Percentiles rank a stretch among this genome's conserved stretches.
Conservation (phyloP, 768 basidiomycete genomes). For the Suillus lakei region DNA sequence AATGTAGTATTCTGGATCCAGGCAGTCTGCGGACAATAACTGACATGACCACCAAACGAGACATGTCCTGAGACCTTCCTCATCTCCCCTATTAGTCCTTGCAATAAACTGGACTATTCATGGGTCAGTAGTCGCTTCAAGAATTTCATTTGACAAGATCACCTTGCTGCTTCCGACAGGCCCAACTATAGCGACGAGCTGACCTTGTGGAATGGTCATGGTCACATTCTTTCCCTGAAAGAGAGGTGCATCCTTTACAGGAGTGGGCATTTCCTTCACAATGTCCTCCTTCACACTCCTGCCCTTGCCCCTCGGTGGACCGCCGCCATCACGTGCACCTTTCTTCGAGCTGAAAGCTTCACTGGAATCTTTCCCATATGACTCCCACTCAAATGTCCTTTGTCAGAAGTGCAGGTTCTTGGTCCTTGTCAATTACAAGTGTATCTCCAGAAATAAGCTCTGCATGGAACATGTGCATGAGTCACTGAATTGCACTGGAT, state of each 20-base stretch:
- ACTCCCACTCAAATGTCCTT: constrained; percentile 71
- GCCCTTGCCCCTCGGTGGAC: constrained; percentile 1
- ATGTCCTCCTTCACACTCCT: constrained; percentile 9
- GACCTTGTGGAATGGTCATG: constrained; percentile 59
- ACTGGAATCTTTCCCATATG: constrained; percentile 17
- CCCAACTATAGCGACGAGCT: constrained; percentile 66
- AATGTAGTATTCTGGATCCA: constrained; percentile 78
- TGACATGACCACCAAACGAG: constrained; percentile 64
- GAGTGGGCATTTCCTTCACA: constrained; percentile 18
- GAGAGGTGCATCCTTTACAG: constrained; percentile 5
- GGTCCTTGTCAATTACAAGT: constrained; percentile 47
- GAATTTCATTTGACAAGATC: constrained; percentile 8
- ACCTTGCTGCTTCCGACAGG: constrained; percentile 72
- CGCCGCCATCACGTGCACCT: constrained; percentile 4
- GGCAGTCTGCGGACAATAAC: constrained; percentile 74
- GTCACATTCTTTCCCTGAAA: constrained; percentile 58
- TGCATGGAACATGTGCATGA: constrained; percentile 50
- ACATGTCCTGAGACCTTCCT: constrained; percentile 53
- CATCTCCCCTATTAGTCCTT: constrained; percentile 77
- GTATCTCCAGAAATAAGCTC: constrained; percentile 50
- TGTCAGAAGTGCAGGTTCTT: constrained; percentile 54
- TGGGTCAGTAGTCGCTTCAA: not conserved
- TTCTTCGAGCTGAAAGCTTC: constrained; percentile 7
- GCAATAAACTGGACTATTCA: constrained; percentile 54
- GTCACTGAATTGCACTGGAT: constrained; percentile 59